Evolutionary conservation across 495 filamentous ascomycete species (phyloP), one percentile per base, ranked within the genome.

Genomic region (Neurospora cerealis): DNA sequence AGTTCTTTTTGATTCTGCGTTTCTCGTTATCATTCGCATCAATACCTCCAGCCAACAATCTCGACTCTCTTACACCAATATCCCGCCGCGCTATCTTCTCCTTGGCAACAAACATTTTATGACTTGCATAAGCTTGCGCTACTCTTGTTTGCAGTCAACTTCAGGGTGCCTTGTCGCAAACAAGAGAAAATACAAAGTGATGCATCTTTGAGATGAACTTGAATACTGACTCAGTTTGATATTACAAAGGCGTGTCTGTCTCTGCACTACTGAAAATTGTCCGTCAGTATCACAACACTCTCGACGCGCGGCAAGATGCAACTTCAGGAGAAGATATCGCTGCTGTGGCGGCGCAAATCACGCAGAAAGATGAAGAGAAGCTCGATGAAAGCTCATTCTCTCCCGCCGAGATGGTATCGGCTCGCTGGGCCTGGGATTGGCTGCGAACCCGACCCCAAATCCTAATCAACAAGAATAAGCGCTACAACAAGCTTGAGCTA

Each of bases 381-480:
- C 42, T 80, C 24, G 54, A 66, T 66, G 78, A 78, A 69, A 71
- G 40, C 9, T 69, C 72, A 7, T 72, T 78, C 28, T 73, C 77
- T 0, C 75, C 79, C 5, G 76, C 78, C 28, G 81, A 83, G 69
- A 72, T 83, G 75, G 77, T 71, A 17, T 78, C 83, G 17, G 79
- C 78, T 15, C 79, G 80, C 60, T 85, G 82, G 74, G 81, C 83
- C 15, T 87, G 85, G 85, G 76, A 77, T 71, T 87, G 84, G 84
- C 70, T 86, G 41, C 80, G 81, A 24, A 77, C 75, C 32, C 80
- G 81, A 42, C 72, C 80, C 0, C 84, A 87, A 21, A 83, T 87
- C 24, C 82, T 80, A 13, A 80, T 87, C 38, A 83, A 83, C 42
- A 75, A 74, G 9, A 74, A 84, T 54, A 81, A 81, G 70, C 74